Base-by-base conservation (phyloP, 2,329 filamentous ascomycete genomes). In the Magnaporthales sp. region DNA sequence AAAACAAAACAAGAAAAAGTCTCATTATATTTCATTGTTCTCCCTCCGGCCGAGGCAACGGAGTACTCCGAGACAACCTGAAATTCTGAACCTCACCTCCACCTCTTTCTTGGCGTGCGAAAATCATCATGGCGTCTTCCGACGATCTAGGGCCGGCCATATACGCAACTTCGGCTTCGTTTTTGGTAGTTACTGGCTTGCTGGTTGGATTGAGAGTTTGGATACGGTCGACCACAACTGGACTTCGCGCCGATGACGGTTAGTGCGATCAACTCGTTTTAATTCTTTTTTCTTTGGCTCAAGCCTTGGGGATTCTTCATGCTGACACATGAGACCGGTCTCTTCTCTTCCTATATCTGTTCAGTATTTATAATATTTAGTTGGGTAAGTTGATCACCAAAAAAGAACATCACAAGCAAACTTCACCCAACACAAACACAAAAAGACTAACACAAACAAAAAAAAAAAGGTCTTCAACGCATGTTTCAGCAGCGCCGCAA, bases 321-420 rank as follows among this genome's bases (percentile, higher is more conserved):
- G 56, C 56, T 60, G 26, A 60, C 56, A 27, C 4, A 4, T 13
- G 24, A 15, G 26, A 22, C 3, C 1, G 15, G 8, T 60, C 13
- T 4, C 15, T 10, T 27, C 13, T 15, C 11, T 4, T 58, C 26
- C n/a, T n/a, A n/a, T n/a, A n/a, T n/a, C n/a, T n/a, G n/a, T 60
- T 4, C 7, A 64, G 63, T 64, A n/a, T 26, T 64, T 5, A 54
- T 64, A 54, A 29, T 64, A 19, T n/a, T 64, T 31, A 54, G 63
- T 51, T 64, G 63, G 32, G 63, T 54, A 30, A 22, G 63, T 22
- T 10, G 27, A 24, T 11, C 15, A 2, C 22, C 26, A 46, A 22
- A 19, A n/a, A 4, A 24, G 27, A 38, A 6, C n/a, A 7, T 24
- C 9, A 8, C 32, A 51, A 2, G 27, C 27, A 51, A 26, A 13